Evolutionary conservation across 2,329 filamentous ascomycete species (phyloP).

Genomic region (Fusarium mundagurra): DNA sequence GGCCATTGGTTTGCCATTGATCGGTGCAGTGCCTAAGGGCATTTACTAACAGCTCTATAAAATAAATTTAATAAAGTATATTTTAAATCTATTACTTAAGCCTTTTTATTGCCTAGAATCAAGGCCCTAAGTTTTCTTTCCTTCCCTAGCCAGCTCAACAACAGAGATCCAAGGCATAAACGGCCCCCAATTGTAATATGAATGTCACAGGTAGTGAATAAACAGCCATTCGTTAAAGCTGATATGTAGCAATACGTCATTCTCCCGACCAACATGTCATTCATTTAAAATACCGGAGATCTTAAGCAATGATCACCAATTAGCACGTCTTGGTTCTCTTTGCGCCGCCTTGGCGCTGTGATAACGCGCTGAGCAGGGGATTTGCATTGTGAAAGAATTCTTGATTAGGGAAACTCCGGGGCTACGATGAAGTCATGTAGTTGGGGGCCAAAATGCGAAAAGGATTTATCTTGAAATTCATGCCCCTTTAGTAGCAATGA

Average conservation of each 20-base stretch:
- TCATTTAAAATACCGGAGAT: not conserved
- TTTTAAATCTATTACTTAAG: too few relatives aligned
- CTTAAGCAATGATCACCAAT: not conserved
- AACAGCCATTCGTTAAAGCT: not conserved
- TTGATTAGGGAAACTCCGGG: not conserved
- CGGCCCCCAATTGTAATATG: not conserved
- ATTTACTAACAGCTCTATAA: too few relatives aligned
- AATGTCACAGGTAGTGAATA: not conserved
- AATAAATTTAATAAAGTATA: too few relatives aligned
- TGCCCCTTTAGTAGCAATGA: too few relatives aligned
- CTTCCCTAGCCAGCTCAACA: not conserved
- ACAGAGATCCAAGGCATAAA: not conserved
- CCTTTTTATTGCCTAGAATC: too few relatives aligned
- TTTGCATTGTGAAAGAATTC: not conserved
- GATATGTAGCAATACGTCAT: not conserved
- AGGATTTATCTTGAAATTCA: too few relatives aligned
- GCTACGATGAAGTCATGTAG: not conserved
- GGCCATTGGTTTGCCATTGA: too few relatives aligned
- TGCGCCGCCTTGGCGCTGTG: not conserved
- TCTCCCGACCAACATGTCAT: not conserved
- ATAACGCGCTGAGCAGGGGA: not conserved
- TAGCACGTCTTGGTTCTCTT: not conserved
- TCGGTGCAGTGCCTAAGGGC: too few relatives aligned
- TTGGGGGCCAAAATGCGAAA: not conserved
- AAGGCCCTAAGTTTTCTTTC: too few relatives aligned